A percentile compares a stretch with the other conserved stretches of the same genome.
Evolutionary conservation across 768 basidiomycete genomes (phyloP).

Genomic region (Chalciporus pseudorubinellus): DNA sequence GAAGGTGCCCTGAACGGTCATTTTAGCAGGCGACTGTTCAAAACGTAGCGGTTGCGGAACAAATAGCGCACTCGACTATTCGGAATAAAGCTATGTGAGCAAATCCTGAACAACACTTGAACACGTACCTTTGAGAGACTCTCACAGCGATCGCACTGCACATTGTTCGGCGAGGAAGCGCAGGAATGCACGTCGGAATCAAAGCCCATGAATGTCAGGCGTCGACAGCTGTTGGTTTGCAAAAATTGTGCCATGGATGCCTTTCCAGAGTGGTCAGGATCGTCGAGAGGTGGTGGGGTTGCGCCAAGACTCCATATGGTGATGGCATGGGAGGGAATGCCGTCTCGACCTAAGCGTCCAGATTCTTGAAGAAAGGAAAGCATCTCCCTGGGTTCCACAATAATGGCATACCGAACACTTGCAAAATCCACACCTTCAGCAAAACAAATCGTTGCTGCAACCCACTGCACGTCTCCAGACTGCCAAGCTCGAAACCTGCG

Average conservation of each 20-base stretch:
- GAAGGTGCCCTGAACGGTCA: too few species aligned
- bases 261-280: not conserved
- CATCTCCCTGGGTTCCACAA: conserved; percentile 5
- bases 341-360: conserved; percentile 8
- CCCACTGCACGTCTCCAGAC: not conserved
- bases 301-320: not conserved
- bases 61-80: too few species aligned
- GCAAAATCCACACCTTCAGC: conserved; percentile 7
- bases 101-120: too few species aligned
- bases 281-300: not conserved
- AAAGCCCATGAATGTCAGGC: not conserved
- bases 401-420: not conserved
- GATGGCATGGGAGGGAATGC: not conserved
- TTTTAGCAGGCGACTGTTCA: too few species aligned
- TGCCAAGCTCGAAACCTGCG: not conserved
- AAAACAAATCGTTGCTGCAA: conserved; percentile 3
- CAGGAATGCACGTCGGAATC: not conserved
- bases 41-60: not conserved
- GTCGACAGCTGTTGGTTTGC: not conserved
- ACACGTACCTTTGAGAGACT: not conserved
- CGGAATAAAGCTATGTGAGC: too few species aligned
- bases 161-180: not conserved
- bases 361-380: conserved; percentile 14
- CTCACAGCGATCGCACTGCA: not conserved
- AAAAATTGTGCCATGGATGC: not conserved